Conservation (phyloP, 2,329 filamentous ascomycete genomes). For the Thermothelomyces thermophilus region DNA sequence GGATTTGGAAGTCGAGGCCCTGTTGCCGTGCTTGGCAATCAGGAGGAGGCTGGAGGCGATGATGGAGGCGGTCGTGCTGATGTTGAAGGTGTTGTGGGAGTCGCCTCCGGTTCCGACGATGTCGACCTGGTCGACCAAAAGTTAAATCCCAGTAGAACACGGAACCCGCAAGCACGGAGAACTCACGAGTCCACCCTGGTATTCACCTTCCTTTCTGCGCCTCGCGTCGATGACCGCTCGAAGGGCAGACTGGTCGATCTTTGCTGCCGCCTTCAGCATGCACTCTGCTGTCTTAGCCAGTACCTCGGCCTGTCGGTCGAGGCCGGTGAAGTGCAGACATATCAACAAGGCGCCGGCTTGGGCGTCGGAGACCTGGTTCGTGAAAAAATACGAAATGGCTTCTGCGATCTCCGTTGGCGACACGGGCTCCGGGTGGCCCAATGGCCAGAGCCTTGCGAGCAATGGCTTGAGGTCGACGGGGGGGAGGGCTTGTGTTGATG, state of each 20-base stretch:
- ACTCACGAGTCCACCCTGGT: conserved; percentile 76
- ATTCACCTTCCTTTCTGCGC: conserved; percentile 62
- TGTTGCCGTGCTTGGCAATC: conserved; percentile 92
- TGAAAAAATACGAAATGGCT: conserved; percentile 89
- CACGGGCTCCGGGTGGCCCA: conserved; percentile 41
- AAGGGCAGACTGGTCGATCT: conserved; percentile 60
- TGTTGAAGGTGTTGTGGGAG: conserved; percentile 96
- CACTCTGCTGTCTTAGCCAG: conserved; percentile 75
- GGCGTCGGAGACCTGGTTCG: conserved; percentile 78
- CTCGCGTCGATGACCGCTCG: conserved; percentile 53
- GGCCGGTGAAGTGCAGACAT: conserved; percentile 81
- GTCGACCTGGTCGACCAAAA: conserved; percentile 56
- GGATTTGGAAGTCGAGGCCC: conserved; percentile 89
- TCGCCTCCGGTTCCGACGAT: conserved; percentile 98
- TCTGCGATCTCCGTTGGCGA: conserved; percentile 76
- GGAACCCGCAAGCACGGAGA: background rate
- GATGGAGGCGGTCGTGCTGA: conserved; percentile 91
- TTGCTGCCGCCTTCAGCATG: conserved; percentile 75
- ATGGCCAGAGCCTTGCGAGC: conserved; percentile 65
- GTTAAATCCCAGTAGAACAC: conserved; percentile 11
- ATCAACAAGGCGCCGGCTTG: conserved; percentile 85
- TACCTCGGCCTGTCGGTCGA: conserved; percentile 78
- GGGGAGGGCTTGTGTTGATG: conserved; percentile 7
- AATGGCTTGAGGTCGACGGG: conserved; percentile 60
- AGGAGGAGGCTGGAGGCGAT: conserved; percentile 77